Evolutionary conservation across 2,329 filamentous ascomycete species (phyloP).

Genomic region (Cercospora berteroae): DNA sequence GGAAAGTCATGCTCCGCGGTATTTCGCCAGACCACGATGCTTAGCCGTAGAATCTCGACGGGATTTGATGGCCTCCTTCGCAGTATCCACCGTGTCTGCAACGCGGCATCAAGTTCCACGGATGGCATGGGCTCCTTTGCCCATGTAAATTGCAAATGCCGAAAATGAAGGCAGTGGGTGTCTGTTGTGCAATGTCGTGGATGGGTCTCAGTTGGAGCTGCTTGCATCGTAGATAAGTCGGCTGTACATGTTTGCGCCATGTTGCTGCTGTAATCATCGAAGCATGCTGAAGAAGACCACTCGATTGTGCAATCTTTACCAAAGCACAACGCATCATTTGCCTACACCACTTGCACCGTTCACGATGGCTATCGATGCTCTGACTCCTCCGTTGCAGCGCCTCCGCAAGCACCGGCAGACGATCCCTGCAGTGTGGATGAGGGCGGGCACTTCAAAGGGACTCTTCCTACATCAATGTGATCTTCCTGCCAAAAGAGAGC

Average conservation of each 20-base stretch:
- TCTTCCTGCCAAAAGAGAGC: conserved; percentile 30
- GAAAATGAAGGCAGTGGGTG: not conserved
- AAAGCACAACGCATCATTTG: not conserved
- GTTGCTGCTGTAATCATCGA: not conserved
- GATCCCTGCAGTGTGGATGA: conserved; percentile 42
- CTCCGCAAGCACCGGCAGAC: conserved; percentile 9
- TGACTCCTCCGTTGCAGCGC: not conserved
- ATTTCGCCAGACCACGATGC: not conserved
- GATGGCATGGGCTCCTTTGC: not conserved
- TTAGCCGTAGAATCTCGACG: not conserved
- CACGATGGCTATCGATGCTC: conserved; percentile 11
- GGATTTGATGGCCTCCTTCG: not conserved
- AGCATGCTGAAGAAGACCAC: conserved; percentile 8
- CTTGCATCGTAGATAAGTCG: conserved; percentile 1
- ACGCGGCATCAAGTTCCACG: not conserved
- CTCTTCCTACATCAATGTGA: conserved; percentile 41
- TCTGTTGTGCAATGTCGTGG: not conserved
- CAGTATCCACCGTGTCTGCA: not conserved
- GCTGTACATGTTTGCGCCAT: not conserved
- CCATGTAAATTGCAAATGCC: not conserved
- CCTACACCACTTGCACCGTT: conserved; percentile 1
- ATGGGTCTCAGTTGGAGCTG: not conserved
- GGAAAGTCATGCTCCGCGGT: not conserved
- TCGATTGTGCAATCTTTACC: not conserved
- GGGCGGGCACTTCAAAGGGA: conserved; percentile 43